Evolutionary conservation across 768 basidiomycete genomes (phyloP), one percentile per base, ranked within the genome.

Genomic region (Mycena rebaudengoi): DNA sequence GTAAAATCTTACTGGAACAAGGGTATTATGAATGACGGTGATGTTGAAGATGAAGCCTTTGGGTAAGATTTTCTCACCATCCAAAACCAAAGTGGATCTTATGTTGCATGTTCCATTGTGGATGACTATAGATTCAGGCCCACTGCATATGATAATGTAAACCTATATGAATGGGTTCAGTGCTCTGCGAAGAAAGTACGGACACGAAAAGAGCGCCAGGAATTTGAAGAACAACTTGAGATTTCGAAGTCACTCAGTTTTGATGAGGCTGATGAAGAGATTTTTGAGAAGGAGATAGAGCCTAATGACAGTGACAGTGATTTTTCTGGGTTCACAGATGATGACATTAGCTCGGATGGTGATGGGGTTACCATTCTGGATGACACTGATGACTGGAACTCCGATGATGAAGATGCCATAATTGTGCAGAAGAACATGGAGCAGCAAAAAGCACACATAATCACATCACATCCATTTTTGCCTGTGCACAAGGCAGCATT

Each of bases 131-230:
- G 71, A 0, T 70, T 70, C 46, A 26, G 71, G 5, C 69, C 64
- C 2, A 1, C 26, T 11, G 41, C 37, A 16, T 67, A 68, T 29
- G 56, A 66, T 2, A 14, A 43, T 50, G 45, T 70, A 5, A 53
- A 35, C 26, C 48, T 74, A 6, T 73, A 72, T 65, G 69, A 72
- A 25, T 73, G 66, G 67, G 28, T 74, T 12, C 44, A 63, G 23
- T 37, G 35, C 18, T 56, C 21, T 23, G 20, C 53, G 13, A 58
- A 60, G 32, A 50, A 39, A 13, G 32, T 14, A 28, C n/a, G 18
- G 7, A 29, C 43, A 1, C 11, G 49, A 20, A 39, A 29, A 28
- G 43, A 26, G 18, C 14, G 26, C 8, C 30, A 13, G 40, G 21
- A 54, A 20, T 45, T 63, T 40, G 37, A 28, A 21, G 33, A 53